Evolutionary conservation across 345 rosid genomes (phyloP).

Genomic region (Ricinus communis): DNA sequence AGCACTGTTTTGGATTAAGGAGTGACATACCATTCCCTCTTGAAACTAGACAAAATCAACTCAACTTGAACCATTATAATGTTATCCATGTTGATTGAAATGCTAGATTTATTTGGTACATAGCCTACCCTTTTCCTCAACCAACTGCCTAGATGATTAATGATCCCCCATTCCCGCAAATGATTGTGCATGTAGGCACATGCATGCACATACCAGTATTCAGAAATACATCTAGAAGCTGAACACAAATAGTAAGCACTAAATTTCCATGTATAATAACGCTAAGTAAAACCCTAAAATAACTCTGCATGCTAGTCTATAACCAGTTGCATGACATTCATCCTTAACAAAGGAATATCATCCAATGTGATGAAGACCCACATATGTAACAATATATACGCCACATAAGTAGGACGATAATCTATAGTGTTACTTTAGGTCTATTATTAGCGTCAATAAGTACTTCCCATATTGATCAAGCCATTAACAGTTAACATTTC

Average conservation of each 20-base stretch:
- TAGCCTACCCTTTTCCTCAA: too few species aligned
- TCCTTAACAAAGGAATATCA: conserved; percentile 2
- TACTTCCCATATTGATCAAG: conserved; percentile 7
- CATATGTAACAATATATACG: too few species aligned
- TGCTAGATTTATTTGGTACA: too few species aligned
- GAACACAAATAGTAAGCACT: too few species aligned
- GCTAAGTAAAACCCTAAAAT: not conserved
- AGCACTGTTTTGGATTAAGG: not conserved
- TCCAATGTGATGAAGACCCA: not conserved
- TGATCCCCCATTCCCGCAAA: not conserved
- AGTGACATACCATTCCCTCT: too few species aligned
- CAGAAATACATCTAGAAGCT: not conserved
- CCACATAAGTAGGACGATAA: not conserved
- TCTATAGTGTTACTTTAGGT: not conserved
- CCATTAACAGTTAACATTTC: conserved; percentile 4
- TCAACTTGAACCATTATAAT: not conserved
- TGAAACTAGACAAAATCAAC: not conserved
- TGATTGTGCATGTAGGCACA: not conserved
- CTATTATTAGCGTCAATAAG: not conserved
- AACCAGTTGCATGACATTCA: conserved; percentile 9
- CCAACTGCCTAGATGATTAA: not conserved
- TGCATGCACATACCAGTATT: not conserved
- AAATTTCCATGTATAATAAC: not conserved
- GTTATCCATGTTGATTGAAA: not conserved
- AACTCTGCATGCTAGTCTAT: not conserved